Conservation (phyloP, 169 alveolate genomes). For the Theileria annulata region DNA sequence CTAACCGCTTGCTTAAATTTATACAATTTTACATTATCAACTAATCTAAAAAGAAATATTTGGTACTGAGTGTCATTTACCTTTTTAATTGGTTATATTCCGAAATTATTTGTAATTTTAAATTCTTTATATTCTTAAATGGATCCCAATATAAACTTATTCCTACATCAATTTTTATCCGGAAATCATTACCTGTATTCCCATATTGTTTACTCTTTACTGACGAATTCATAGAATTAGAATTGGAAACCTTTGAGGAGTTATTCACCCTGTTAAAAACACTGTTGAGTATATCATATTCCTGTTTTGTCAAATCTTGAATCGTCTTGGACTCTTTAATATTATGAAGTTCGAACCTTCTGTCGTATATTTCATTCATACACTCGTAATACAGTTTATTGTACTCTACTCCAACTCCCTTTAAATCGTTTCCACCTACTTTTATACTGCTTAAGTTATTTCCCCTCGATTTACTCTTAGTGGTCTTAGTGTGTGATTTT, state of each 20-base stretch:
- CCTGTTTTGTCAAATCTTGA: conserved; percentile 67
- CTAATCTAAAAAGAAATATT: neutral
- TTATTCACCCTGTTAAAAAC: conserved; percentile 65
- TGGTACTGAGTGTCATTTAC: conserved; percentile 13
- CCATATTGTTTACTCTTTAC: neutral
- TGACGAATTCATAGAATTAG: conserved; percentile 21
- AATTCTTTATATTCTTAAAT: conserved; percentile 69
- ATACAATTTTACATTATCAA: conserved; percentile 1
- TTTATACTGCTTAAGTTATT: neutral
- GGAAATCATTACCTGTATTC: neutral
- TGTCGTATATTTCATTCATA: conserved; percentile 54
- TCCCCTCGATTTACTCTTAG: neutral
- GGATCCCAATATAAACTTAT: conserved; percentile 85
- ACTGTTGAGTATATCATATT: conserved; percentile 59
- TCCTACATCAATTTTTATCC: conserved; percentile 55
- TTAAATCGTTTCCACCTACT: neutral
- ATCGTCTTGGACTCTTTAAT: conserved; percentile 68
- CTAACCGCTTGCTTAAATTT: neutral
- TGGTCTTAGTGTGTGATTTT: neutral
- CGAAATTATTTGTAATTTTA: conserved; percentile 71
- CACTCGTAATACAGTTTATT: conserved; percentile 65
- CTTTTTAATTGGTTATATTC: conserved; percentile 78
- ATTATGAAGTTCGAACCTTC: conserved; percentile 54
- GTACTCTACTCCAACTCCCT: conserved; percentile 29
- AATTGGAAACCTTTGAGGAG: neutral